Evolutionary conservation across 495 filamentous ascomycete species (phyloP), one percentile per base, ranked within the genome.

Genomic region (Penicillium cataractarum): DNA sequence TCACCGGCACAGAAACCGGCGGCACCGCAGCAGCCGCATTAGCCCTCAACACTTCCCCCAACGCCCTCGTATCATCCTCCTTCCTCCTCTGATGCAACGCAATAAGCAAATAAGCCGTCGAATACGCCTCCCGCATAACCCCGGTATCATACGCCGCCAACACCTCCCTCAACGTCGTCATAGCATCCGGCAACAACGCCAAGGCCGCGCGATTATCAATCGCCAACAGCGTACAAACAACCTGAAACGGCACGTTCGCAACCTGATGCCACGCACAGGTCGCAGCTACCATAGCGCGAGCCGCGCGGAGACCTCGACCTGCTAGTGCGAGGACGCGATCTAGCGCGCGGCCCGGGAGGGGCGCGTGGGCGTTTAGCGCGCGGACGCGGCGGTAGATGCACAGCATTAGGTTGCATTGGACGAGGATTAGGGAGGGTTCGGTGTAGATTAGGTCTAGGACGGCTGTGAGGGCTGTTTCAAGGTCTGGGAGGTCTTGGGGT

Each of bases 201-300:
- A 86, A 62, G 12, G 81, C 80, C 2, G 80, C 72, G 0, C 76
- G 73, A 19, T 71, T 83, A 49, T 83, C 82, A 31, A 86, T 83
- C 1, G 82, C 79, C 17, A 87, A 68, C 4, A 84, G 71, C 0
- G 82, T 75, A 59, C 83, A 84, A 51, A 86, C 72, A 6, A 80
- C 74, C 59, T 87, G 84, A 61, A 87, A 86, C 0, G 84, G 80
- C 1, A 82, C 79, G 50, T 84, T 81, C 24, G 82, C 79, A 12
- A 82, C 72, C 58, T 85, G 80, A 60, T 85, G 84, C 84, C 83
- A 87, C 1, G 82, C 81, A 33, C 73, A 74, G 15, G 62, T 63
- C 3, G 69, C 58, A 0, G 71, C 67, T 13, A 74, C 74, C 67
- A 84, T 77, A 7, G 70, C 68, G 7, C 71, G 67, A 7, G 79